Evolutionary conservation across 2,329 filamentous ascomycete species (phyloP), one percentile per base, ranked within the genome.

Genomic region (Arthrobotrys conoides): DNA sequence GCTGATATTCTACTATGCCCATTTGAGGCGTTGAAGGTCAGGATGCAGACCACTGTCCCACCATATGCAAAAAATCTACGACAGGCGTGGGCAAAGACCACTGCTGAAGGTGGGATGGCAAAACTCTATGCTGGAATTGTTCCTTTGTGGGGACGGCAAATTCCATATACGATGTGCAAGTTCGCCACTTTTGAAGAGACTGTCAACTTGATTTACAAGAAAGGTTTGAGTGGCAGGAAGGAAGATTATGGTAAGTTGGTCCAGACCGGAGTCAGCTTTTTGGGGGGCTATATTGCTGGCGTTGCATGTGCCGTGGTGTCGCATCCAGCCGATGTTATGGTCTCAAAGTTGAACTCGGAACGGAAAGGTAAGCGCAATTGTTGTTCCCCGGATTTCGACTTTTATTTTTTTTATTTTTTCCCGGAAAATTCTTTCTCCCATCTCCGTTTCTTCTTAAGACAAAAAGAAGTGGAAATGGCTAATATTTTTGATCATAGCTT

Each of bases 121-220:
- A 89, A 90, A 9, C 85, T 97, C 55, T 97, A 95, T 88, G 97
- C 97, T 86, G 94, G 94, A 63, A 86, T 97, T 20, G 95, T 96
- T 83, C 94, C 94, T 38, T 89, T 97, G 27, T 97, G 94, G 94
- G 94, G 91, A 59, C 90, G 94, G 46, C 68, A 79, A 86, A 97
- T 97, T 82, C 94, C 94, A 0, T 87, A 94, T 85, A 94, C 91
- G 5, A 93, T 93, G 91, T 93, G 93, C 90, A 96, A 97, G 87
- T 97, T 97, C 84, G 93, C 93, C 38, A 94, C 93, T 0, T 97
- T 97, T 82, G 94, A 97, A 86, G 94, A 91, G 20, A 93, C 94
- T 76, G 93, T 97, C 72, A 91, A 93, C 83, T 90, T 90, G 87
- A 97, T 97, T 83, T 97, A 97, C 84, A 86, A 87, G 59, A 87